Base-by-base conservation (phyloP, 2,329 filamentous ascomycete species). In the Fonsecaea erecta region DNA sequence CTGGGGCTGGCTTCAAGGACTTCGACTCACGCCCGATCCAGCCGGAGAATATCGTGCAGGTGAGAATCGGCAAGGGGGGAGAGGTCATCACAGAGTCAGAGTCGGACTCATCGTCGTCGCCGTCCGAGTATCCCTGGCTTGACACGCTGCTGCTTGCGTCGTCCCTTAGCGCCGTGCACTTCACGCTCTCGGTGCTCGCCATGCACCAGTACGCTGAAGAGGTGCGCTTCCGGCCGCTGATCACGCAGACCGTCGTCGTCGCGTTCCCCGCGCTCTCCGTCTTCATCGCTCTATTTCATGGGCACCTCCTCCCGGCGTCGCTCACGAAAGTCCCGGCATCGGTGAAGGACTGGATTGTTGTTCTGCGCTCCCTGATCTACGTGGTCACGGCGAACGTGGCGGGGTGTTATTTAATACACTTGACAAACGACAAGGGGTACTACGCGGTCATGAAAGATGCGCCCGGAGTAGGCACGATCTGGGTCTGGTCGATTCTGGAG, bases 401-500 rank as follows among this genome's bases (percentile, higher is more conserved):
- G 0, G 95, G 95, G 1, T 91, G 88, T 77, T 93, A 92, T 76
- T 81, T 97, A 68, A 88, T 98, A 55, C 83, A 91, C 71, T 87
- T 93, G 60, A 92, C 90, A 28, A 98, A 97, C 73, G 84, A 82
- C 32, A 86, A 88, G 70, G 87, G 89, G 3, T 98, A 97, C 73
- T 87, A 96, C 71, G 90, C 90, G 6, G 88, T 96, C 21, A 93
- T 98, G 92, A 96, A 97, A 80, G 88, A 87, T 68, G 90, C 93
- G 0, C 95, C 95, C n/a, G 88, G 93, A 4, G 77, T 97, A 14
- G 95, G 92, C 0, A 94, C 91, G 46, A 77, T 98, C 18, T 98
- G 94, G 93, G 85, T 98, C 3, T 98, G 94, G 93, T 88, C 90
- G 34, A 89, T 98, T 24, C 84, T 98, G 53, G 95, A 99, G 80